Evolutionary conservation across 441 rosid genomes (phyloP), one percentile per base, ranked within the genome.

Genomic region (Raphanus hybrid): DNA sequence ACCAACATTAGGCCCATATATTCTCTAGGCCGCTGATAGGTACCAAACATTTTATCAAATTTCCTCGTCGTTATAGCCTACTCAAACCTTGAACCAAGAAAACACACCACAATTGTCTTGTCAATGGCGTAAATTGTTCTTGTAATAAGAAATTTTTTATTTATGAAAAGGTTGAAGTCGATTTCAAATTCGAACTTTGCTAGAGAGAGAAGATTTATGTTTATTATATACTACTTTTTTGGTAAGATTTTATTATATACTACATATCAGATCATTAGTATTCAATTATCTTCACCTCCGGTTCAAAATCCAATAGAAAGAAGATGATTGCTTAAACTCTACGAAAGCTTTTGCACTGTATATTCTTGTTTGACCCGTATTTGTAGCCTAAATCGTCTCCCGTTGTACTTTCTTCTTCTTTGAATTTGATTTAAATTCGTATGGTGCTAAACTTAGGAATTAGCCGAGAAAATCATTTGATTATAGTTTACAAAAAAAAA

Each of bases 301-400:
- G 34, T 37, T 59, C 35, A 64, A 80, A 74, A 45, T 34, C 12
- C 50, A 57, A 35, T 35, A 60, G 54, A 80, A 75, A 80, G 79
- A 70, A 79, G 73, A 71, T 76, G 70, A 79, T 84, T 76, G 73
- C 79, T 75, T 75, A 70, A 54, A 77, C 64, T 69, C 52, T 41
- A 57, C 54, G 77, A 62, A 75, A 71, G 54, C 45, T 60, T 54
- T 12, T 71, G 70, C 58, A 67, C 43, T 63, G 76, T 80, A 37
- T 29, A 54, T 81, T 86, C 91, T 89, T 88, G 95, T 92, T 90
- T 92, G 97, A 90, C 95, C 97, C 95, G 79, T 85, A 81, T 82
- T 80, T 84, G 80, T 57, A 79, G 96, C 85, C 96, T 81, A 27
- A 83, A 71, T 71, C 77, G 61, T 79, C 90, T 87, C 85, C 77